These are phyloP conservation scores for Diddensiella santjacobensis DNA, from an alignment of 805 yeast genomes.

Conservation along the genomic window DNA sequence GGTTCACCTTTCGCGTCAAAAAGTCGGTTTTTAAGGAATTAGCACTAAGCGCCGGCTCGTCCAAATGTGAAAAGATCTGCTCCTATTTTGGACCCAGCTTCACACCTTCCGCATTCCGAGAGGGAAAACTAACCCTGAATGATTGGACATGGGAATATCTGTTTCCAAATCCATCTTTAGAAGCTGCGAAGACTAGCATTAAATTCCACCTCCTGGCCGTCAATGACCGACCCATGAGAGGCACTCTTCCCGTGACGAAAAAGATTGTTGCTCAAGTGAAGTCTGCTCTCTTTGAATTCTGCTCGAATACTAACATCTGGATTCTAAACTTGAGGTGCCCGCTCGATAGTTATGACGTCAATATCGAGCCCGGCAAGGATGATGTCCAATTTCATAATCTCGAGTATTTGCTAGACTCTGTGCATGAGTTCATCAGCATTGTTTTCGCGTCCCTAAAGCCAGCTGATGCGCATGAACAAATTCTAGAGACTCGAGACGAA, in stretches of 20 bases:
- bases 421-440: too few relatives aligned
- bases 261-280: constrained; percentile 62
- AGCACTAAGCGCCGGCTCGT: background rate
- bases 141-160: constrained; percentile 1
- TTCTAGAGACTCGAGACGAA: too few relatives aligned
- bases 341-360: constrained; percentile 54
- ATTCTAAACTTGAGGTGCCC: constrained; percentile 56
- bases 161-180: background rate
- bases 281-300: constrained; percentile 17
- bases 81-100: background rate
- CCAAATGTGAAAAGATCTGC: background rate
- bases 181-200: background rate
- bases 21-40: background rate
- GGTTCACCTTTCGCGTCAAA: background rate
- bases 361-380: constrained; percentile 80
- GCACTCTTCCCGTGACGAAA: constrained; percentile 64
- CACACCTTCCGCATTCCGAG: background rate
- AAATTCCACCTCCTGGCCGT: constrained; percentile 57
- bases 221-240: constrained; percentile 48
- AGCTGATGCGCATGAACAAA: background rate
- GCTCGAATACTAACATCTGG: constrained; percentile 44
- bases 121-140: background rate
- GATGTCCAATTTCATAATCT: constrained; percentile 6
- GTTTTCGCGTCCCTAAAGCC: too few relatives aligned
- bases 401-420: constrained; percentile 1